Evolutionary conservation across 148 eudicot species (phyloP).

Genomic region (Nepenthes mirabilis): DNA sequence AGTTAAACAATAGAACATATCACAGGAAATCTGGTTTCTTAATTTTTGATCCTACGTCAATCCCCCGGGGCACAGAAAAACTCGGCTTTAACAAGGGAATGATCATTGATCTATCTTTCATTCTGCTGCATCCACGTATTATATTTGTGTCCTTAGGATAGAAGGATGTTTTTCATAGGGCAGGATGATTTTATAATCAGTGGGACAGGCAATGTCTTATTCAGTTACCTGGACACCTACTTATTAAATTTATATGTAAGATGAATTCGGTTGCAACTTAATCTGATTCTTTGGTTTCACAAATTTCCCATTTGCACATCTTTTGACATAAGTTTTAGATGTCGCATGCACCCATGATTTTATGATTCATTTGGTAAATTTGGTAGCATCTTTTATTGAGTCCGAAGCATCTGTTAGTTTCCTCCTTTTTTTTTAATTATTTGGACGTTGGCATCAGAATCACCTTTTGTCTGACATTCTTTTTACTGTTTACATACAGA

Average conservation of each 20-base stretch:
- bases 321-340: no score
- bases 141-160: background rate
- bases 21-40: no score
- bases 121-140: background rate
- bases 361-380: no score
- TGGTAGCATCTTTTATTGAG: background rate
- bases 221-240: no score
- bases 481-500: constrained; percentile 28
- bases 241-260: no score
- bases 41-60: background rate
- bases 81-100: background rate
- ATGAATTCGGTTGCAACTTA: no score
- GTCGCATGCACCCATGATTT: background rate
- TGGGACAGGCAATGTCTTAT: background rate
- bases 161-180: no score
- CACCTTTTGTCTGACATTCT: background rate
- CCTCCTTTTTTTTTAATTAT: background rate
- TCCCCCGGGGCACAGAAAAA: no score
- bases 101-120: background rate
- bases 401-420: background rate
- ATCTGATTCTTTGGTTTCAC: no score
- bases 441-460: background rate
- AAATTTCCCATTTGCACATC: no score
- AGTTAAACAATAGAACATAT: no score
- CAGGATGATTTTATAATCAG: background rate